Base-by-base conservation (phyloP, 306 rosid genomes). In the Cercis canadensis region DNA sequence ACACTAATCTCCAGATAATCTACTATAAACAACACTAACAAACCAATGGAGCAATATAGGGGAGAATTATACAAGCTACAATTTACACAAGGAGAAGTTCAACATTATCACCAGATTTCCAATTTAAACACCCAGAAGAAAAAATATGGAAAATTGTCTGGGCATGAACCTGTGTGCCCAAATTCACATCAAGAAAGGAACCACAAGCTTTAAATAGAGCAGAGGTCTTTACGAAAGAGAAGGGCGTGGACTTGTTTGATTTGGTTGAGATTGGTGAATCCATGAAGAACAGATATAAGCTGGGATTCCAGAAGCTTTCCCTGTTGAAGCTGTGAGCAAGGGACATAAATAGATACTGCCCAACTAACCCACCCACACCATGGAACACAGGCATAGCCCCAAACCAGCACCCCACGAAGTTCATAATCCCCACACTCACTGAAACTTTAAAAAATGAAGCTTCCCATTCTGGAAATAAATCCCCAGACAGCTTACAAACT, bases 321-420 rank as follows among this genome's bases (percentile, higher is more conserved):
- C 24, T 62, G 55, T 31, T 76, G 77, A 52, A 31, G 53, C 52
- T 57, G 67, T 8, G 82, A 75, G 11, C 65, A 44, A 13, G 72
- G 80, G 7, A 15, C 3, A 61, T 46, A 65, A 90, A 90, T 18
- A 92, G 74, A 57, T 90, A 90, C 39, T 88, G 97, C 5, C 97
- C 97, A 0, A 95, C 97, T 3, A 90, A 81, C 11, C 97, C 97
- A 0, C 97, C 97, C 0, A 95, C 97, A 4, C 95, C 95, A 45
- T 90, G 97, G 67, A 95, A 90, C 16, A 89, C 89, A 8, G 97
- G 95, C 95, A 90, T 86, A 24, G 97, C 95, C 16, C 97, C 97
- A 65, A 90, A 88, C 96, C 97, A 90, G 80, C 97, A 90, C 4
- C 95, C 95, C 0, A 90, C 85, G 4, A 88, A 86, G 68, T 90